Conservation (phyloP, 164 flowering plant species). For the Malania oleifera region DNA sequence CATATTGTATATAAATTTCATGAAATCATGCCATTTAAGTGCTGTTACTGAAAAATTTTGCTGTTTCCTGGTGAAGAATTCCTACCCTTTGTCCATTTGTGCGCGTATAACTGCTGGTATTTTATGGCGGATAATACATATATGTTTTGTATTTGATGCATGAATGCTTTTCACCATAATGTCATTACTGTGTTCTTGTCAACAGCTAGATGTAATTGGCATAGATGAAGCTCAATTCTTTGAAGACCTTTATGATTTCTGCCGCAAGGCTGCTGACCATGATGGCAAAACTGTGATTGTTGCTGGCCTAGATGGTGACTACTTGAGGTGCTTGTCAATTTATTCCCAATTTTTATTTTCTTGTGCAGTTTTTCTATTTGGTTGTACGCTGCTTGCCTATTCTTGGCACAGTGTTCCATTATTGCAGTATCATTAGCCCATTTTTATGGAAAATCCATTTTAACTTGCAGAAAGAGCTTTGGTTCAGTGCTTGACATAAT, state of each 20-base stretch:
- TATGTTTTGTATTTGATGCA: background rate
- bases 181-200: background rate
- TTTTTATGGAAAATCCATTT: background rate
- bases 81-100: no score
- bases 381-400: background rate
- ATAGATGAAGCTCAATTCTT: constrained; percentile 8
- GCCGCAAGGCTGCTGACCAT: background rate
- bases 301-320: constrained; percentile 5
- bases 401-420: background rate
- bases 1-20: no score
- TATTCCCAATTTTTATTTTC: background rate
- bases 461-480: constrained; percentile 2
- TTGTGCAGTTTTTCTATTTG: background rate
- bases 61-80: no score
- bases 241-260: constrained; percentile 5
- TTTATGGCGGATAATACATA: background rate
- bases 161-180: background rate
- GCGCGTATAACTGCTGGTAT: no score
- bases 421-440: background rate
- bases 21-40: no score
- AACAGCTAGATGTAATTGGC: constrained; percentile 3
- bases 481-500: constrained; percentile 1
- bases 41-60: no score
- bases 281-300: constrained; percentile 6
- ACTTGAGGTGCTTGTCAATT: background rate